Base-by-base conservation (phyloP, 768 basidiomycete species). In the Tubosaeta sp. region DNA sequence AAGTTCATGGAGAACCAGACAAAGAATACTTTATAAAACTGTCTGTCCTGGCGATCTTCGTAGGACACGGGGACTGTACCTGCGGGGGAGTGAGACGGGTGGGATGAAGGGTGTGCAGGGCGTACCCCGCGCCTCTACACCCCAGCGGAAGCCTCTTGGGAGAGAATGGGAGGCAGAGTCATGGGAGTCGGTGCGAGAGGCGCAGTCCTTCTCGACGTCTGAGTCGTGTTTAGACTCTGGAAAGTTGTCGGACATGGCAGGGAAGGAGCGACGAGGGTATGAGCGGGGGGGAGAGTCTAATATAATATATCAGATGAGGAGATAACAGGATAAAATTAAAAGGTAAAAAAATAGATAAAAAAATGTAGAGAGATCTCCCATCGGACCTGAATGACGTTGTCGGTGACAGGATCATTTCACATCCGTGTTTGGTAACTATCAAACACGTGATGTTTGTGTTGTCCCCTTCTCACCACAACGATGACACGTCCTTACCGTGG, bases 1-100 rank as follows among this genome's bases (percentile, higher is more conserved):
- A 85, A 76, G 61, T 85, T 86, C 49, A 80, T 76, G 8, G 85
- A 81, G 59, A 86, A 83, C 86, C 85, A 87, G 5, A 86, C 73
- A 59, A 84, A 83, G 71, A 86, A 86, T 59, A 85, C 67, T 54
- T 86, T 83, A 59, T 79, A 80, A 46, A 80, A 76, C 43, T 79
- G 77, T n/a, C 71, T 76, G 59, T 86, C 85, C 9, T 61, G 74
- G 43, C 84, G 76, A 39, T 79, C 70, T 26, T 76, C 76, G 2
- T 65, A 57, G 1, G 77, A 64, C 2, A 81, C 77, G 4, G 85
- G 85, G 17, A 76, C 65, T 22, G 81, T 84, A 0, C 84, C 83
- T 69, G 17, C 10, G 46, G 31, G 3, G 3, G 46, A 32, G 43
- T 53, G 54, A 50, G 44, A 1, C 33, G 37, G 7, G 1, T 2